Evolutionary conservation across 306 rosid species (phyloP).

Genomic region (Inga laurina): DNA sequence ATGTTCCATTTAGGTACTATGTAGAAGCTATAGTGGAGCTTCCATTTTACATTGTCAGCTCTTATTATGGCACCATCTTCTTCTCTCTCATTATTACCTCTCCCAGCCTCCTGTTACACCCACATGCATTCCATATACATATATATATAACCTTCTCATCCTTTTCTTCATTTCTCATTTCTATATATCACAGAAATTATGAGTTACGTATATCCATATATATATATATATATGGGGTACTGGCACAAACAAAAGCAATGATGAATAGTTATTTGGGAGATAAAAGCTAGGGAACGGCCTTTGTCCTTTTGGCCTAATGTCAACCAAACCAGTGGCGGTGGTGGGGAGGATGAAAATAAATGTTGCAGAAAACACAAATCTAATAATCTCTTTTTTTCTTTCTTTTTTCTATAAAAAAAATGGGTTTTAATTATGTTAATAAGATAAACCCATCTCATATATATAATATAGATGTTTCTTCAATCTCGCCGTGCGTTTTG

Average conservation of each 20-base stretch:
- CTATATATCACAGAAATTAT: neutral
- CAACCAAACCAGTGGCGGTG: conserved; percentile 39
- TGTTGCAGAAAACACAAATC: conserved; percentile 27
- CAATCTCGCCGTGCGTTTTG: neutral
- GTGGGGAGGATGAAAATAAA: conserved; percentile 8
- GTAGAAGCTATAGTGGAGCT: conserved; percentile 48
- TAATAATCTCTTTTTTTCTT: conserved; percentile 6
- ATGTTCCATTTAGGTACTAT: conserved; percentile 54
- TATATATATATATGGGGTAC: neutral
- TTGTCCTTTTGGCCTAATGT: conserved; percentile 36
- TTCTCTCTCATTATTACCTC: conserved; percentile 16
- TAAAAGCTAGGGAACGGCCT: conserved; percentile 23
- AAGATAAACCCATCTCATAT: neutral
- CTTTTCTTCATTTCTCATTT: neutral
- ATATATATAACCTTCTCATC: too few relatives aligned
- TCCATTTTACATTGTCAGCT: conserved; percentile 61
- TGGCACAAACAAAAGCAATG: conserved; percentile 15
- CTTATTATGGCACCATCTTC: conserved; percentile 47
- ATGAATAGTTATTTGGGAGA: conserved; percentile 16
- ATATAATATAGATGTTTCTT: neutral
- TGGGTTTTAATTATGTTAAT: neutral
- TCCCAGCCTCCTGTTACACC: neutral
- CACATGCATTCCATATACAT: neutral
- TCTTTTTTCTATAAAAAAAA: neutral
- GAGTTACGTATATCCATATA: neutral